phyloP scores from a whole-genome alignment of 2,329 filamentous ascomycete species.

The Scedosporium dehoogii region DNA sequence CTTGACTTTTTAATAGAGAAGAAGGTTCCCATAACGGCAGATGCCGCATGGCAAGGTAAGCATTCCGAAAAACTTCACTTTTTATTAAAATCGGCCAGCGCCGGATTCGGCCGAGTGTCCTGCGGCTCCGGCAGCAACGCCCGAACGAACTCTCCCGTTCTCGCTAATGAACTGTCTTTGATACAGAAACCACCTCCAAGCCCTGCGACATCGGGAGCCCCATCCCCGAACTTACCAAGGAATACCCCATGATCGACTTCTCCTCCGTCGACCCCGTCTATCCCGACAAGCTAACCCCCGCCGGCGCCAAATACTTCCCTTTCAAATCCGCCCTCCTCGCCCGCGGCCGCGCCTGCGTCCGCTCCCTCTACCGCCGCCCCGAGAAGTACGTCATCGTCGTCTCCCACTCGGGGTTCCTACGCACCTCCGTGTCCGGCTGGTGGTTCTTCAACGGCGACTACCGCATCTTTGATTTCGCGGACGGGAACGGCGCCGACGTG shows the following conservation, averaged over 20 bases:
- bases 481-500: constrained; percentile 1
- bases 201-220: constrained; percentile 53
- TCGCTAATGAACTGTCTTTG: background rate
- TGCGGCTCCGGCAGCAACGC: background rate
- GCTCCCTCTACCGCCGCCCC: constrained; percentile 37
- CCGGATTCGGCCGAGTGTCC: too few relatives aligned
- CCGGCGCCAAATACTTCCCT: constrained; percentile 39
- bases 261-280: constrained; percentile 45
- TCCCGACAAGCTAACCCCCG: constrained; percentile 49
- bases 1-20: constrained; percentile 48
- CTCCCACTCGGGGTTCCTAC: constrained; percentile 53
- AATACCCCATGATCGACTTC: constrained; percentile 50
- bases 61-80: background rate
- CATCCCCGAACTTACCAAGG: constrained; percentile 27
- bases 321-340: constrained; percentile 40
- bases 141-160: background rate
- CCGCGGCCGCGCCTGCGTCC: constrained; percentile 42
- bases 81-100: background rate
- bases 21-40: constrained; percentile 43
- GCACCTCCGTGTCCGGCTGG: constrained; percentile 43
- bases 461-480: constrained; percentile 48
- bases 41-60: constrained; percentile 56
- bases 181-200: constrained; percentile 39
- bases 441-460: constrained; percentile 56
- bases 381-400: constrained; percentile 57